phyloP scores from a whole-genome alignment of 306 rosid genomes.

The Castanospermum australe region DNA sequence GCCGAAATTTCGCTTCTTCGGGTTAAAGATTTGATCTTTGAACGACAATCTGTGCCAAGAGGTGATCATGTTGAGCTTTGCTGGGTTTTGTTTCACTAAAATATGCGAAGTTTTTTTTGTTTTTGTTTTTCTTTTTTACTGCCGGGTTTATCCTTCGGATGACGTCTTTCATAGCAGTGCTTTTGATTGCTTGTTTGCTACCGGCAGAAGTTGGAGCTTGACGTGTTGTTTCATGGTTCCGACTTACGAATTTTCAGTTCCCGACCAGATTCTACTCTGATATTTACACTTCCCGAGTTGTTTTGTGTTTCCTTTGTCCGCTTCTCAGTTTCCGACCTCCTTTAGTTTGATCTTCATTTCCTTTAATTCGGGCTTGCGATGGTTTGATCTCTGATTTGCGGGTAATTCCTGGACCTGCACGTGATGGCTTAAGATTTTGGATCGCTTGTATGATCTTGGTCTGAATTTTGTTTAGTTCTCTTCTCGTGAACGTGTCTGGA shows the following conservation, averaged over 20 bases:
- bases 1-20: slow-evolving; percentile 35
- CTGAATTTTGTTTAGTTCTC: slow-evolving; percentile 17
- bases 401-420: neutral
- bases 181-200: slow-evolving; percentile 13
- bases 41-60: slow-evolving; percentile 23
- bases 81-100: slow-evolving; percentile 30
- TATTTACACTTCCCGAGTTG: neutral
- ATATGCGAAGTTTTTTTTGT: slow-evolving; percentile 21
- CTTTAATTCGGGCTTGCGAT: slow-evolving; percentile 27
- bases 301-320: neutral
- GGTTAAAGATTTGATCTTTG: slow-evolving; percentile 37
- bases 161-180: slow-evolving; percentile 23
- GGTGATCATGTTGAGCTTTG: slow-evolving; percentile 52
- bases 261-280: neutral
- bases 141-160: slow-evolving; percentile 36
- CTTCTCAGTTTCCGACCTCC: neutral
- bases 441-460: slow-evolving; percentile 17
- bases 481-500: slow-evolving; percentile 8
- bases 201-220: slow-evolving; percentile 22
- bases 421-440: slow-evolving; percentile 35
- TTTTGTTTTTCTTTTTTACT: neutral
- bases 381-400: slow-evolving; percentile 50
- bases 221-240: slow-evolving; percentile 8
- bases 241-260: slow-evolving; percentile 20
- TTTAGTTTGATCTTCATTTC: neutral